Base-by-base conservation (phyloP, 306 rosid species). In the Quercus ilex region DNA sequence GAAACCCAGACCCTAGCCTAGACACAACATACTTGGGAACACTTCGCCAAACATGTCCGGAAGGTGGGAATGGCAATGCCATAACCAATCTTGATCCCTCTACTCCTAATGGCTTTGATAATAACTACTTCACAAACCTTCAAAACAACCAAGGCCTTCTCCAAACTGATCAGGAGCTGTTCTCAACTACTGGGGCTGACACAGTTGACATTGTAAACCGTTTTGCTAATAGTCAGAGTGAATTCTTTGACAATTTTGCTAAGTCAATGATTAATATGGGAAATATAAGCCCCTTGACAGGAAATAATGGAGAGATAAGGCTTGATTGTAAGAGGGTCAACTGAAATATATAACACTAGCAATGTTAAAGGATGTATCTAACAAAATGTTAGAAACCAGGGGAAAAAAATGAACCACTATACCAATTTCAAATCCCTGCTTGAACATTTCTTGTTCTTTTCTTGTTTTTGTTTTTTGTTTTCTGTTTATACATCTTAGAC, bases 201-300 rank as follows among this genome's bases (percentile, higher is more conserved):
- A 80, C 86, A 4, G 15, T 81, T 20, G 43, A 57, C 49, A 64
- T 79, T 13, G 89, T 88, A 3, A 78, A 81, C 79, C 62, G 55
- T 0, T 88, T 88, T 26, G 84, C 85, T 6, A 5, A n/a, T n/a
- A 83, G 83, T 71, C 82, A 81, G 14, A 57, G 72, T 21, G 75
- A 71, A 6, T 88, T 88, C 83, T 79, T 74, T 43, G 14, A 62
- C 30, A 67, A 53, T 64, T 86, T 88, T 55, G 86, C n/a, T 26
- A 78, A 76, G 60, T 88, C 91, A 5, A 86, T 88, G 86, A 79
- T 86, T 23, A 88, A 52, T 0, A 88, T 85, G 91, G 89, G 83
- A 31, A 85, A 81, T 3, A 74, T 88, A 4, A 30, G 33, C 19
- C 81, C 81, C 41, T 31, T 79, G 31, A 83, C 89, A 0, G 91